A percentile compares a stretch with the other conserved stretches of the same genome.
Evolutionary conservation across 2,329 filamentous ascomycete genomes (phyloP).

Genomic region (Aaosphaeria pasadenensis): DNA sequence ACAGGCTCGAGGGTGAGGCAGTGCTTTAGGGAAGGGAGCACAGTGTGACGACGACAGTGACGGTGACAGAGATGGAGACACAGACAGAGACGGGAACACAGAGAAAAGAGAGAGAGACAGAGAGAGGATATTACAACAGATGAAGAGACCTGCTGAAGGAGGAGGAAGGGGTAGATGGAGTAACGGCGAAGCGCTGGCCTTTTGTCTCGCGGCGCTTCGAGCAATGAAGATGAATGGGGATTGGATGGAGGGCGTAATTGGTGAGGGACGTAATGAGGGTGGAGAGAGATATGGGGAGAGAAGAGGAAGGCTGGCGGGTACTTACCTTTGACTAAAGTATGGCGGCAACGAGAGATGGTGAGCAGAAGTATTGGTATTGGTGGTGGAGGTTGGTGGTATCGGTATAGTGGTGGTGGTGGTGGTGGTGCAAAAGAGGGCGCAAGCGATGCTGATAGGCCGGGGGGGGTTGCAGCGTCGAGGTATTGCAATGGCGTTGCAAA

Average conservation of each 20-base stretch:
- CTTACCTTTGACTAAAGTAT: constrained; percentile 38
- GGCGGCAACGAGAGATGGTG: constrained; percentile 24
- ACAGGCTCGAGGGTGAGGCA: constrained; percentile 3
- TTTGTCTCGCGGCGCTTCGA: constrained; percentile 41
- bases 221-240: neutral
- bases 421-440: constrained; percentile 23
- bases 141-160: constrained; percentile 42
- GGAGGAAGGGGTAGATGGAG: constrained; percentile 23
- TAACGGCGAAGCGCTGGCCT: constrained; percentile 37
- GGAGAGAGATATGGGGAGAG: constrained; percentile 26
- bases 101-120: constrained; percentile 21
- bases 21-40: neutral
- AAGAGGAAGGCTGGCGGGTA: constrained; percentile 34
- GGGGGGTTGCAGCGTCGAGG: constrained; percentile 23
- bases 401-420: neutral
- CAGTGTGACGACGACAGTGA: neutral
- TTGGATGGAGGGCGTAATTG: constrained; percentile 17
- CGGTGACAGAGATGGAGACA: constrained; percentile 2
- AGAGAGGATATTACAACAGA: constrained; percentile 38
- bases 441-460: constrained; percentile 30
- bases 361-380: too few species aligned
- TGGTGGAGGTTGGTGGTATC: constrained; percentile 8
- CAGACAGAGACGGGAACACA: constrained; percentile 10
- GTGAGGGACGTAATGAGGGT: constrained; percentile 9
- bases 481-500: constrained; percentile 22